These are phyloP conservation scores for Erythrobasidium hasegawianum DNA, from an alignment of 1,284 basidiomycete species.

Conservation along the genomic window DNA sequence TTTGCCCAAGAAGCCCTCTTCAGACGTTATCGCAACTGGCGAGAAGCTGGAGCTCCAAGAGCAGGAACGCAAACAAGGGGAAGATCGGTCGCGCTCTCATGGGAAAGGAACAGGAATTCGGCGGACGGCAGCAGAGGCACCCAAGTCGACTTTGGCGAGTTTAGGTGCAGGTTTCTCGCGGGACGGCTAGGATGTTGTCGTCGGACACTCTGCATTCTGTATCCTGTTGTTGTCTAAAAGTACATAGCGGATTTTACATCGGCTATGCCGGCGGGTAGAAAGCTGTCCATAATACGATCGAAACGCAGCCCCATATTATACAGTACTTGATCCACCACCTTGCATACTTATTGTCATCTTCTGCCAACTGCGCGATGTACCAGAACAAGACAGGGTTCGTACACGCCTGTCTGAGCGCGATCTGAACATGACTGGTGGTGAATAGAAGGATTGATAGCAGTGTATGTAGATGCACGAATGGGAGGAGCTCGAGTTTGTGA, in stretches of 20 bases:
- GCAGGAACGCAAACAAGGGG: background rate
- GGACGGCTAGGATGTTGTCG: background rate
- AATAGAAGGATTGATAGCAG: conserved; percentile 63
- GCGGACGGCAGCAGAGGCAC: conserved; percentile 5
- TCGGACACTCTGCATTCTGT: background rate
- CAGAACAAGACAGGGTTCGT: conserved; percentile 80
- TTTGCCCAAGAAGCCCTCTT: conserved; percentile 15
- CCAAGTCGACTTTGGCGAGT: conserved; percentile 21
- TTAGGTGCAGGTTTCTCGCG: conserved; percentile 17
- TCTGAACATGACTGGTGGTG: conserved; percentile 83
- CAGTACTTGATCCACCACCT: conserved; percentile 66
- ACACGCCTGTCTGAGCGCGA: conserved; percentile 72
- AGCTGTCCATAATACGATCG: conserved; percentile 73
- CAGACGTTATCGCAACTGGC: conserved; percentile 11
- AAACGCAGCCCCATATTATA: conserved; percentile 67
- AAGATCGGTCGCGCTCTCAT: background rate
- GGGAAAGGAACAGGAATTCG: conserved; percentile 2
- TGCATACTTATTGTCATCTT: conserved; percentile 39
- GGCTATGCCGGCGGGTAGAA: conserved; percentile 83
- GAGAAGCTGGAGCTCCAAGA: conserved; percentile 15
- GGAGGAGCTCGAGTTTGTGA: conserved; percentile 54
- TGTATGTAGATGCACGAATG: conserved; percentile 46
- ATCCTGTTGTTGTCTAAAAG: background rate
- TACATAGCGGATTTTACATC: background rate
- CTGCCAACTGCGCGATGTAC: conserved; percentile 63